Conservation (phyloP, 2,329 filamentous ascomycete species). For the Grosmannia serpens region DNA sequence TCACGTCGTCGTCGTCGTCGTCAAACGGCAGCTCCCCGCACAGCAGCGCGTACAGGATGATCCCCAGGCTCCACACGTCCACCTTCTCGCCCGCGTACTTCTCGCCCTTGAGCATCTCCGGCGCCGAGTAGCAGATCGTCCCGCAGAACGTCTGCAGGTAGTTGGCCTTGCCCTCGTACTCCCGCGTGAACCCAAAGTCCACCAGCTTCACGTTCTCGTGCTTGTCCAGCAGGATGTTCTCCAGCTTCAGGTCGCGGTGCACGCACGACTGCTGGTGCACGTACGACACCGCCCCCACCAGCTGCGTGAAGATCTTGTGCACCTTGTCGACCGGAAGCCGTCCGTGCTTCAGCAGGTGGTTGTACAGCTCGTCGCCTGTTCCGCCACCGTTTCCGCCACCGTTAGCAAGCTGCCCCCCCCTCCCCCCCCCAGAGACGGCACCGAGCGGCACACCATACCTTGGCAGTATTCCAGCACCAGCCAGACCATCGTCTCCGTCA, state of each 20-base stretch:
- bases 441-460: slow-evolving; percentile 39
- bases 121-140: slow-evolving; percentile 93
- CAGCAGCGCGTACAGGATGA: slow-evolving; percentile 73
- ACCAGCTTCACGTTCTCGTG: slow-evolving; percentile 95
- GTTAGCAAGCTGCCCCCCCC: no score
- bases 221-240: slow-evolving; percentile 93
- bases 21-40: slow-evolving; percentile 88
- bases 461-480: slow-evolving; percentile 93
- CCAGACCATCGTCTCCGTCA: slow-evolving; percentile 92
- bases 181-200: slow-evolving; percentile 94
- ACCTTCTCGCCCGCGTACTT: slow-evolving; percentile 98
- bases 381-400: background rate
- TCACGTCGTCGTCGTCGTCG: slow-evolving; percentile 84
- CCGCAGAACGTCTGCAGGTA: slow-evolving; percentile 97
- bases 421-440: background rate
- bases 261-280: slow-evolving; percentile 94
- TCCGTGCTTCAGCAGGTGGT: slow-evolving; percentile 82
- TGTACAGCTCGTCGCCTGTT: slow-evolving; percentile 94
- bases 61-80: slow-evolving; percentile 85
- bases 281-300: slow-evolving; percentile 89
- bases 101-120: slow-evolving; percentile 96
- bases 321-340: slow-evolving; percentile 75
- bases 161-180: slow-evolving; percentile 91
- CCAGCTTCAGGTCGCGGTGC: slow-evolving; percentile 90
- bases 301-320: slow-evolving; percentile 89